Evolutionary conservation across 305 asterid species (phyloP).

Genomic region (Fraxinus platypoda): DNA sequence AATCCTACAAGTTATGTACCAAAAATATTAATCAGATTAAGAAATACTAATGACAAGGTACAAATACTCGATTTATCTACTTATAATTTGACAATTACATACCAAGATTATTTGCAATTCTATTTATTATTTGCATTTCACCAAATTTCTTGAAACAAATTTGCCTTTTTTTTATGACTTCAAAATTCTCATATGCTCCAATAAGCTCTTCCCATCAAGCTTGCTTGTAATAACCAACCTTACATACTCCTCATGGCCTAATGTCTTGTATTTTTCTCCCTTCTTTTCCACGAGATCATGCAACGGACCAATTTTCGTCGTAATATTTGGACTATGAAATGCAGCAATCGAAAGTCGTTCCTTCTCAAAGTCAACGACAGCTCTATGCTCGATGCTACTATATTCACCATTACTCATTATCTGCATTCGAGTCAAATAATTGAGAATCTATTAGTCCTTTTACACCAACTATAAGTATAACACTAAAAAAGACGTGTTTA

Average conservation of each 20-base stretch:
- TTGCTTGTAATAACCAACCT: constrained; percentile 31
- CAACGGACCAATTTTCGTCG: constrained; percentile 28
- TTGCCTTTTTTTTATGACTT: not conserved
- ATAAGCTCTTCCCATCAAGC: constrained; percentile 42
- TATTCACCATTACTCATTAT: constrained; percentile 39
- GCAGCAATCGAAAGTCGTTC: constrained; percentile 43
- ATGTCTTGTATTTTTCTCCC: constrained; percentile 31
- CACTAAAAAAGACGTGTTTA: not conserved
- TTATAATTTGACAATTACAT: not conserved
- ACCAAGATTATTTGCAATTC: not conserved
- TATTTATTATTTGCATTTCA: not conserved
- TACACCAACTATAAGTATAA: not conserved
- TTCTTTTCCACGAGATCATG: constrained; percentile 17
- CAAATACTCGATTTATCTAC: too few species aligned
- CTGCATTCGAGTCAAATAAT: constrained; percentile 14
- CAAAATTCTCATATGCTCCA: constrained; percentile 23
- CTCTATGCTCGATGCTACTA: constrained; percentile 44
- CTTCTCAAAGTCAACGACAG: constrained; percentile 28
- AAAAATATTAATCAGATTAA: not conserved
- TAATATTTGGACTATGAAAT: constrained; percentile 35
- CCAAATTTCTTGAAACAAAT: not conserved
- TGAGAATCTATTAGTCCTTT: not conserved
- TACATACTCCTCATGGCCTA: constrained; percentile 26
- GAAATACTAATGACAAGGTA: too few species aligned
- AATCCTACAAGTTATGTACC: not conserved